Percentiles rank a stretch among this genome's conserved stretches.
Evolutionary conservation across 768 basidiomycete genomes (phyloP).

Genomic region (Suillus cothurnatus): DNA sequence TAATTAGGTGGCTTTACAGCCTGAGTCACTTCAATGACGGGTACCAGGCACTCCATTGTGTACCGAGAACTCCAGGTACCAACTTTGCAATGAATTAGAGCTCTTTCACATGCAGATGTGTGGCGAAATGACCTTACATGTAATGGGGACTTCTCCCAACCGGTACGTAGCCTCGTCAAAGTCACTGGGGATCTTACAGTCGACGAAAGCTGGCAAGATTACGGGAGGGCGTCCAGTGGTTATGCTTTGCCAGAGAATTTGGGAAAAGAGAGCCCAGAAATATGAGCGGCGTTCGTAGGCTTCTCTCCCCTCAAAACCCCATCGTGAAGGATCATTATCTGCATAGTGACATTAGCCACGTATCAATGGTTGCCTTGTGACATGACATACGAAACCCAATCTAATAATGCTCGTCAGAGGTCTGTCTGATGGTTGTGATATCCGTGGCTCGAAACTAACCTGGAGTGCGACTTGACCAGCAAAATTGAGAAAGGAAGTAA

Average conservation of each 20-base stretch:
- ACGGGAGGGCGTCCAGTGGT: slow-evolving; percentile 52
- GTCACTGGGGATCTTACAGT: slow-evolving; percentile 47
- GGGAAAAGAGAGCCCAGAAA: slow-evolving; percentile 56
- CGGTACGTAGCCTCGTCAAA: slow-evolving; percentile 49
- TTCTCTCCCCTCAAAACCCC: slow-evolving; percentile 51
- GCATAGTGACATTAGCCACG: slow-evolving; percentile 12
- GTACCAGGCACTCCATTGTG: slow-evolving; percentile 43
- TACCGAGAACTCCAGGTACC: slow-evolving; percentile 51
- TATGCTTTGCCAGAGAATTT: slow-evolving; percentile 54
- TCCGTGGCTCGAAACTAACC: slow-evolving; percentile 32
- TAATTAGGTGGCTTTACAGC: slow-evolving; percentile 48
- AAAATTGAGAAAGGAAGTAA: slow-evolving; percentile 47
- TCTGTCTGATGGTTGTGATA: neutral
- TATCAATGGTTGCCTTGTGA: neutral
- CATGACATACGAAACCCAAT: slow-evolving; percentile 18
- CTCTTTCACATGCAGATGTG: neutral
- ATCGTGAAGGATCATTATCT: slow-evolving; percentile 54
- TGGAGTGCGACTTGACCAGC: slow-evolving; percentile 50
- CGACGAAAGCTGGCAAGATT: slow-evolving; percentile 43
- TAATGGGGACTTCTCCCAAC: slow-evolving; percentile 43
- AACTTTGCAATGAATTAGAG: slow-evolving; percentile 33
- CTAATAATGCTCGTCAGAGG: slow-evolving; percentile 6
- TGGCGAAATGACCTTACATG: slow-evolving; percentile 40
- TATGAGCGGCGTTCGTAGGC: slow-evolving; percentile 55
- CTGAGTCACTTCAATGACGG: slow-evolving; percentile 43